phyloP scores from a whole-genome alignment of 805 yeast species.

The Candida xiaguanensis region DNA sequence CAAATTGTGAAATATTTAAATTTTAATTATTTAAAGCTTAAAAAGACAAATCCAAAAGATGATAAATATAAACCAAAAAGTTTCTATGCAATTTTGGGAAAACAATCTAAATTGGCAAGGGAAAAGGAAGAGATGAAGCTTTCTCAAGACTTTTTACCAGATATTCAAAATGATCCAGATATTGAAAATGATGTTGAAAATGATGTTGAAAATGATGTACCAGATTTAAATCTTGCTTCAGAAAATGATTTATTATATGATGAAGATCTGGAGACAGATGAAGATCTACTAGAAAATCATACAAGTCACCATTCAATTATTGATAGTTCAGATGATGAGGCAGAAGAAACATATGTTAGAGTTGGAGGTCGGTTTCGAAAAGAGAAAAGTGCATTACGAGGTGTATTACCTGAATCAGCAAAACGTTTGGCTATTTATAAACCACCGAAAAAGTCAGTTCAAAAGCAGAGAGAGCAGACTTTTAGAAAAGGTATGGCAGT shows the following conservation, averaged over 20 bases:
- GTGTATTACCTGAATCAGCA: constrained; percentile 40
- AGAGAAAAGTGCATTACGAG: constrained; percentile 29
- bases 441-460: constrained; percentile 2
- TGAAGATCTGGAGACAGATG: background rate
- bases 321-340: background rate
- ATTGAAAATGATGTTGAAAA: background rate
- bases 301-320: constrained; percentile 3
- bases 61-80: constrained; percentile 36
- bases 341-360: constrained; percentile 13
- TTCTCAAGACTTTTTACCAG: background rate
- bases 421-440: constrained; percentile 26
- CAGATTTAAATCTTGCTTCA: background rate
- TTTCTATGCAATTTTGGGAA: constrained; percentile 36
- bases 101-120: constrained; percentile 10
- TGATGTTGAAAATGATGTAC: background rate
- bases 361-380: constrained; percentile 24
- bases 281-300: background rate
- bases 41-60: constrained; percentile 33
- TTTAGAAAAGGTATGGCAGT: constrained; percentile 37
- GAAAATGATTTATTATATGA: background rate
- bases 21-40: constrained; percentile 27
- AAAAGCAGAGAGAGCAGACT: constrained; percentile 10
- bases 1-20: constrained; percentile 33
- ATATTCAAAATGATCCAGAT: too few relatives aligned
- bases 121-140: background rate